These are phyloP conservation scores for Xylaria cubensis DNA, from an alignment of 495 filamentous ascomycete species.

Conservation along the genomic window DNA sequence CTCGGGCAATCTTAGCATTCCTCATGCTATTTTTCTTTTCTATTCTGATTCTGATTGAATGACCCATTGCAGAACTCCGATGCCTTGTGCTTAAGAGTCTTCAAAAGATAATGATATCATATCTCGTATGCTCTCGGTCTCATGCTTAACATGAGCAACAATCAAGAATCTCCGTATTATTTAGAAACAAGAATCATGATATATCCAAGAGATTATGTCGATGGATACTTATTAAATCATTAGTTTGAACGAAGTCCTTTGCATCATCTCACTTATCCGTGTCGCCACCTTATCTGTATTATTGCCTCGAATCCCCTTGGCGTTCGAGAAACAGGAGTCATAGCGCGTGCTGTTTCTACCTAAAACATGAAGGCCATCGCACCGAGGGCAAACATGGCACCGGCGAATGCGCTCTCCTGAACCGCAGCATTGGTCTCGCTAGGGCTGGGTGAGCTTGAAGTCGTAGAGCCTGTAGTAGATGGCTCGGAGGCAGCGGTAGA, in stretches of 20 bases:
- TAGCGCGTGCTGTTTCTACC: neutral
- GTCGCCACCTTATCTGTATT: neutral
- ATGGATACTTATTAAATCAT: neutral
- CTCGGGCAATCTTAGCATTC: no score
- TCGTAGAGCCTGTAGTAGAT: neutral
- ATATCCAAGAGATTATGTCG: no score
- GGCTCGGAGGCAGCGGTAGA: neutral
- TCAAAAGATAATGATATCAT: no score
- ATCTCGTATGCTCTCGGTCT: no score
- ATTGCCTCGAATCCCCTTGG: neutral
- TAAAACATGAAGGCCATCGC: neutral
- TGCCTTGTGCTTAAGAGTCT: no score
- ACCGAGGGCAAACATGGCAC: neutral
- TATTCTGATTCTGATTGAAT: no score
- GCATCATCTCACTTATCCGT: neutral
- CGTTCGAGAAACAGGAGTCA: neutral
- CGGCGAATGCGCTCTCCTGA: conserved; percentile 7
- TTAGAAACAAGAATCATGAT: no score
- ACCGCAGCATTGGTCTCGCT: neutral
- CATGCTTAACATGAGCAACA: no score
- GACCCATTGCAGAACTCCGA: no score
- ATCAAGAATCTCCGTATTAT: no score
- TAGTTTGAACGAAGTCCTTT: neutral
- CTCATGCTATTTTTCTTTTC: no score
- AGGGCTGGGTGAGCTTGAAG: neutral